A percentile compares a stretch with the other conserved stretches of the same genome.
These are phyloP conservation scores for Aspergillus eucalypticola DNA, from an alignment of 2,329 filamentous ascomycete species.

Conservation along the genomic window DNA sequence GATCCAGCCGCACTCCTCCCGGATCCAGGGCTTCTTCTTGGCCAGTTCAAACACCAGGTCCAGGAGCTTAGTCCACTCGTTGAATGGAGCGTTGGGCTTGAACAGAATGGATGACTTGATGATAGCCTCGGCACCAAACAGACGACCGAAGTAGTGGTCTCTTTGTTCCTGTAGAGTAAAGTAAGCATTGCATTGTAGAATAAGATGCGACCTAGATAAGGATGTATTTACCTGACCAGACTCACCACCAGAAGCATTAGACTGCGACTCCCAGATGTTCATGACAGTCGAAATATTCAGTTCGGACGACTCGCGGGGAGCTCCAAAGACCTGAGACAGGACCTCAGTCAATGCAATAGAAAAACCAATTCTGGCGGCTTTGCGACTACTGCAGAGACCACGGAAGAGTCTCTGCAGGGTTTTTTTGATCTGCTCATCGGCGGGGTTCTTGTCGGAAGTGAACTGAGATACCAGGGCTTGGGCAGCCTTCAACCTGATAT, in stretches of 20 bases:
- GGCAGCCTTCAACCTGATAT: slow-evolving; percentile 49
- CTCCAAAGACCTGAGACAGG: slow-evolving; percentile 66
- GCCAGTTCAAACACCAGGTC: slow-evolving; percentile 72
- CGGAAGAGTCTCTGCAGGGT: slow-evolving; percentile 69
- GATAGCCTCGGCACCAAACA: slow-evolving; percentile 86
- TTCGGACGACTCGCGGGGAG: slow-evolving; percentile 31
- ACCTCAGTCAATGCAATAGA: slow-evolving; percentile 85
- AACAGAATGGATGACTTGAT: slow-evolving; percentile 76
- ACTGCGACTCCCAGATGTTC: slow-evolving; percentile 55
- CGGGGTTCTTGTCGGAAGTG: slow-evolving; percentile 41
- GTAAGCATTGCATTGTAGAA: not conserved
- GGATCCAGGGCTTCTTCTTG: slow-evolving; percentile 82
- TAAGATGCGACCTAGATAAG: not conserved
- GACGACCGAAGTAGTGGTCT: slow-evolving; percentile 78
- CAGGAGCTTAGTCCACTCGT: slow-evolving; percentile 62
- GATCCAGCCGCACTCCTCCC: slow-evolving; percentile 82
- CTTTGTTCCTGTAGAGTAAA: slow-evolving; percentile 71
- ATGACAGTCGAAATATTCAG: slow-evolving; percentile 48
- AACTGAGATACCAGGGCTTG: slow-evolving; percentile 47
- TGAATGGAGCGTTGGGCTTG: slow-evolving; percentile 52
- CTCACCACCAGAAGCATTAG: slow-evolving; percentile 53
- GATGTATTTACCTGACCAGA: slow-evolving; percentile 52
- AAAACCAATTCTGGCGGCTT: slow-evolving; percentile 84
- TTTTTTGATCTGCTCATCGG: slow-evolving; percentile 44
- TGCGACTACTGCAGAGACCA: slow-evolving; percentile 85